Evolutionary conservation across 2,329 filamentous ascomycete genomes (phyloP).

Genomic region (Nemania serpens): DNA sequence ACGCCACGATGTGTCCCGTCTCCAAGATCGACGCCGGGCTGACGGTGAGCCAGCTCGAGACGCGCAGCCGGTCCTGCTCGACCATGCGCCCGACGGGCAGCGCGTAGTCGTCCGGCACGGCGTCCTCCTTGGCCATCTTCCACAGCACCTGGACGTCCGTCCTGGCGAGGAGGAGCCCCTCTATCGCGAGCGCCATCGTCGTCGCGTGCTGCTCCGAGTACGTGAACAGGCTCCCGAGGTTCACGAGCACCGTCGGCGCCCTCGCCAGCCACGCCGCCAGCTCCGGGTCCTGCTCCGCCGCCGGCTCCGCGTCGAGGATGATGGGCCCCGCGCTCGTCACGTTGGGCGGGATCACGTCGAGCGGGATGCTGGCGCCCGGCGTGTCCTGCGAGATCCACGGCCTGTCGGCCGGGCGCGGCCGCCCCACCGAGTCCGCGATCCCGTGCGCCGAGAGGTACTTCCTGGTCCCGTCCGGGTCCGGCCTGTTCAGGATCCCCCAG

Average conservation of each 20-base stretch:
- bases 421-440: conserved; percentile 14
- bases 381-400: conserved; percentile 30
- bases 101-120: conserved; percentile 20
- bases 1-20: conserved; percentile 29
- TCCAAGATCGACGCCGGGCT: conserved; percentile 29
- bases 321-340: conserved; percentile 30
- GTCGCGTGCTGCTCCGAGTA: conserved; percentile 22
- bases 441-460: conserved; percentile 25
- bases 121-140: conserved; percentile 24
- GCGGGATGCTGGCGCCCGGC: conserved; percentile 27
- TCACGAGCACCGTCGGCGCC: conserved; percentile 32
- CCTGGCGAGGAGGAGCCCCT: conserved; percentile 14
- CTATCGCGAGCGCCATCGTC: conserved; percentile 30
- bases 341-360: conserved; percentile 30
- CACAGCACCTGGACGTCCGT: conserved; percentile 29
- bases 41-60: conserved; percentile 26
- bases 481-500: conserved; percentile 22
- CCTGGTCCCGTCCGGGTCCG: conserved; percentile 18
- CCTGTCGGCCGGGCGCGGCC: conserved; percentile 23
- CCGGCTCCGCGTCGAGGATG: conserved; percentile 24
- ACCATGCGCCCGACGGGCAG: conserved; percentile 19
- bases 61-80: conserved; percentile 23
- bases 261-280: conserved; percentile 28
- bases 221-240: conserved; percentile 28
- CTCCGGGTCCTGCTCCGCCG: conserved; percentile 26